These are phyloP conservation scores for Ilyonectria sp. DNA, from an alignment of 2,329 filamentous ascomycete genomes.

Conservation along the genomic window DNA sequence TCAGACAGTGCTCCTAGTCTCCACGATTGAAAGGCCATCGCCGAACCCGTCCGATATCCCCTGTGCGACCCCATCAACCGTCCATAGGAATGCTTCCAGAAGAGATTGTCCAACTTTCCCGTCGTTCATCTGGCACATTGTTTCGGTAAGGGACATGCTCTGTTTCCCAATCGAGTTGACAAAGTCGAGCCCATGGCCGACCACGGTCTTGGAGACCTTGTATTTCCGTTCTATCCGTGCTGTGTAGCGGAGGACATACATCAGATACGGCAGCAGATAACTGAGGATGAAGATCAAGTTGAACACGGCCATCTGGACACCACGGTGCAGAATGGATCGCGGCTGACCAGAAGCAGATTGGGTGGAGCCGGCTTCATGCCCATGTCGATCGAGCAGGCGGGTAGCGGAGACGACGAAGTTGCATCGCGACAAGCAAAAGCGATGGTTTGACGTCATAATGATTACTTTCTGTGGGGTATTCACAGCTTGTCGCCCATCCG, in stretches of 20 bases:
- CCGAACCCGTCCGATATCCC: constrained; percentile 77
- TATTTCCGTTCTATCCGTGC: constrained; percentile 78
- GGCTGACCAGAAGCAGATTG: constrained; percentile 21
- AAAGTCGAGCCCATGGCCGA: constrained; percentile 75
- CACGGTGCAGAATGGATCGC: constrained; percentile 70
- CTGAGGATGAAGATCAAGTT: constrained; percentile 72
- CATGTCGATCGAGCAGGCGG: no score
- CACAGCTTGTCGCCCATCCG: no score
- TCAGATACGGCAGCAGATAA: constrained; percentile 73
- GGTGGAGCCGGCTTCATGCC: constrained; percentile 11
- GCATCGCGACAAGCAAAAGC: no score
- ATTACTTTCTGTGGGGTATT: no score
- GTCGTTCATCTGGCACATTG: constrained; percentile 73
- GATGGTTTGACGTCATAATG: no score
- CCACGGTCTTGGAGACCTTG: constrained; percentile 79
- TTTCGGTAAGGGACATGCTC: constrained; percentile 69
- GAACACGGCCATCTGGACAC: constrained; percentile 70
- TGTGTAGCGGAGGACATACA: constrained; percentile 65
- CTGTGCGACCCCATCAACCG: constrained; percentile 74
- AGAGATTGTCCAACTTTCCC: constrained; percentile 74
- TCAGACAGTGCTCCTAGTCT: constrained; percentile 25
- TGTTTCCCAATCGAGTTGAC: constrained; percentile 70
- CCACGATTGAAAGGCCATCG: constrained; percentile 51
- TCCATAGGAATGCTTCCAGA: constrained; percentile 71
- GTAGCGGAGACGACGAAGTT: no score